These are phyloP conservation scores for Pseudonitzschia pungens DNA, from an alignment of 108 stramenopile genomes.

Conservation along the genomic window DNA sequence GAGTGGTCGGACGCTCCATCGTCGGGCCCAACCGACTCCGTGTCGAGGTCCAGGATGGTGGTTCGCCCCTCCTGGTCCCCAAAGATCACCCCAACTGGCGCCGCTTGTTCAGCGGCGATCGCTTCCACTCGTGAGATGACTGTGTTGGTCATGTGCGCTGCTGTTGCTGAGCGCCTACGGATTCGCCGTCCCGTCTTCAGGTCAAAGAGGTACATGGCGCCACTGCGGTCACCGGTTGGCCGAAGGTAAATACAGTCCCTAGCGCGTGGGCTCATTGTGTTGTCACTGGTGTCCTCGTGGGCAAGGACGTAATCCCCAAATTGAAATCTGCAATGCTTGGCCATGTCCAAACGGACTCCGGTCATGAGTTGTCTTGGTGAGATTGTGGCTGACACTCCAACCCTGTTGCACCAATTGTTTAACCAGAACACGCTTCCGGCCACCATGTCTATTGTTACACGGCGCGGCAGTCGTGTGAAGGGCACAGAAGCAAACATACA, in stretches of 20 bases:
- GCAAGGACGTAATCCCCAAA: not conserved
- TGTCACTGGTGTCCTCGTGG: not conserved
- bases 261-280: not conserved
- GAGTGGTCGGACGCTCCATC: too few relatives aligned
- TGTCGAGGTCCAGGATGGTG: conserved; percentile 1
- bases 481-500: not conserved
- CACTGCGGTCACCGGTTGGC: not conserved
- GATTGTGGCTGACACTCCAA: not conserved
- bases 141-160: too few relatives aligned
- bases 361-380: not conserved
- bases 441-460: not conserved
- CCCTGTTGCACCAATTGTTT: not conserved
- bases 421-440: not conserved
- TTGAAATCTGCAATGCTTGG: not conserved
- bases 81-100: not conserved
- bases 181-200: too few relatives aligned
- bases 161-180: too few relatives aligned
- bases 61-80: not conserved
- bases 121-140: not conserved
- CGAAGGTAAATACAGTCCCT: too few relatives aligned
- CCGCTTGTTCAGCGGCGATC: not conserved
- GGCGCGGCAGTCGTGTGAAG: not conserved
- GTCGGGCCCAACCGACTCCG: too few relatives aligned
- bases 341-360: not conserved
- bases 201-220: not conserved